phyloP scores from a whole-genome alignment of 192 early-diverging fungal species.

The Coemansia sp. region DNA sequence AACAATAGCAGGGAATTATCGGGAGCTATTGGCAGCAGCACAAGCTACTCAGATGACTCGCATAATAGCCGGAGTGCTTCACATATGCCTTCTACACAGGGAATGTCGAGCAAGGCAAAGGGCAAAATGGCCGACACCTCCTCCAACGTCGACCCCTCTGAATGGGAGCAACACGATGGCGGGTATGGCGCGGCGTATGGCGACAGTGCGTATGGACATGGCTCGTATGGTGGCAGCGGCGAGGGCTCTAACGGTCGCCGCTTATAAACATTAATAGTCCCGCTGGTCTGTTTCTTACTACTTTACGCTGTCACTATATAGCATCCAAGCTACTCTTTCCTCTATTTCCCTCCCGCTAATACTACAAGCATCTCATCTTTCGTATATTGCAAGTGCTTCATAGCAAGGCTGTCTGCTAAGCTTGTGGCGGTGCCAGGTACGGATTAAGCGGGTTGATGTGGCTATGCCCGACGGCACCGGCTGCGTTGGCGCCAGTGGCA shows the following conservation, averaged over 20 bases:
- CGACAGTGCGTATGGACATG: not conserved
- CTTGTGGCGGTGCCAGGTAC: constrained; percentile 9
- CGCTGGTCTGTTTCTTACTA: not conserved
- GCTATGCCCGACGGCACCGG: not conserved
- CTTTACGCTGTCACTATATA: not conserved
- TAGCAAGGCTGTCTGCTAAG: not conserved
- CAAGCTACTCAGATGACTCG: not conserved
- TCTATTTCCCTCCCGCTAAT: not conserved
- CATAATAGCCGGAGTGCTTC: not conserved
- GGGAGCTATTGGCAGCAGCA: not conserved
- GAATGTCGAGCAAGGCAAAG: constrained; percentile 46
- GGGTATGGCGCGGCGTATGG: constrained; percentile 11
- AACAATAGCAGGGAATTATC: constrained; percentile 1
- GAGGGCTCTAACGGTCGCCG: constrained; percentile 4
- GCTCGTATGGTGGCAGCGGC: constrained; percentile 13
- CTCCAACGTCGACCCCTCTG: not conserved
- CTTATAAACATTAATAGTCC: not conserved
- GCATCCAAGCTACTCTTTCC: not conserved
- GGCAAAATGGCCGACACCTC: constrained; percentile 47
- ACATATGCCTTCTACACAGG: not conserved
- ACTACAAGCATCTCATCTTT: not conserved
- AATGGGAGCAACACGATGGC: constrained; percentile 3
- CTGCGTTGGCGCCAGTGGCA: constrained; percentile 24
- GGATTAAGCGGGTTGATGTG: constrained; percentile 33
- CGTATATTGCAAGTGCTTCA: not conserved